Base-by-base conservation (phyloP, 805 yeast genomes). In the Saturnispora kantuleensis region DNA sequence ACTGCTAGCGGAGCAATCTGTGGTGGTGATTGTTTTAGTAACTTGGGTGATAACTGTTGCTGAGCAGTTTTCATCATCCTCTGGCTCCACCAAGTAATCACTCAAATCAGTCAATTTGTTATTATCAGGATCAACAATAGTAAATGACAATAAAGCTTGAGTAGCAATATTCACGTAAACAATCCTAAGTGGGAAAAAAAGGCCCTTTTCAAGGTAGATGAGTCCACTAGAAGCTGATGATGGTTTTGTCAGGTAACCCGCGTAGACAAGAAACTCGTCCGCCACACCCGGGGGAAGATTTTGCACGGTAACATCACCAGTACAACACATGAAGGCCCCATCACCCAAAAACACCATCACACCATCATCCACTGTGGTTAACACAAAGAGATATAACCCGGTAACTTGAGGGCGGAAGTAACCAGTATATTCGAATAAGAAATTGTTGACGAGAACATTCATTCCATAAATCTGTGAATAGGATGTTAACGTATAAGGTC, bases 271-370 rank as follows among this genome's bases (percentile, higher is more conserved):
- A 36, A 10, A 11, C 1, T 36, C 30, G n/a, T 12, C 29, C n/a
- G 28, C 13, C 10, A 18, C 30, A 8, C 2, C 11, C 15, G 40
- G 38, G 7, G 45, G 43, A 13, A 26, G 17, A 32, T 44, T 41
- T 3, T 28, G 28, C 10, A 35, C 36, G 4, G 29, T 9, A n/a
- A 31, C n/a, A 10, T 12, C 12, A 11, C 11, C 13, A 13, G 12
- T 30, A 51, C 68, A 59, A 52, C 73, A 68, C 16, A 55, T 55
- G 28, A 67, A 56, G 12, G 62, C 61, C 39, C 50, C 54, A 7
- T 56, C 58, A 38, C 65, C 64, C 36, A 58, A 45, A 26, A 49
- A 54, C 35, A 66, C 58, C 47, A 56, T 56, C n/a, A 50, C 59
- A 18, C 55, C 51, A 47, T 64, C 66, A 52, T 62, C 68, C 21